Evolutionary conservation across 106 monocot species (phyloP).

Genomic region (Apostasia shenzhenica): DNA sequence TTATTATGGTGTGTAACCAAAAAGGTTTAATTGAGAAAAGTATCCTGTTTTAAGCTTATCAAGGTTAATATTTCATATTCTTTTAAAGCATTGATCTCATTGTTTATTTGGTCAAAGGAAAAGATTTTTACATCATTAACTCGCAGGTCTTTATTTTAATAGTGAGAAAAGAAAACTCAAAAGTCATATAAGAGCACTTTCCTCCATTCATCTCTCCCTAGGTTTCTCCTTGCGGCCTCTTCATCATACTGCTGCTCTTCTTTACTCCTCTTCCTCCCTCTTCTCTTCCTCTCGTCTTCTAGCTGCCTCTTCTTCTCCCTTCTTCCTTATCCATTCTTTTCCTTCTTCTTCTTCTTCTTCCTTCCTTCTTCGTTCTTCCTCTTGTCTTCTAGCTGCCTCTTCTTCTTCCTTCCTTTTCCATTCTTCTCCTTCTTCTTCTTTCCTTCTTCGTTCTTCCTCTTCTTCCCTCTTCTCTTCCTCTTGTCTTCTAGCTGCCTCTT

Average conservation of each 20-base stretch:
- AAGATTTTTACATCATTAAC: too few species aligned
- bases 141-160: too few species aligned
- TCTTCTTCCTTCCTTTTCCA: slow-evolving; percentile 9
- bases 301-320: neutral
- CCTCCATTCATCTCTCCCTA: neutral
- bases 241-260: neutral
- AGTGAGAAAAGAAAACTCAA: too few species aligned
- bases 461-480: slow-evolving; percentile 11
- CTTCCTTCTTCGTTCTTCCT: slow-evolving; percentile 2
- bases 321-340: neutral
- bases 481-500: slow-evolving; percentile 2
- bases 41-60: too few species aligned
- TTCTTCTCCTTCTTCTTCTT: slow-evolving; percentile 2
- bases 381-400: neutral
- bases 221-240: neutral
- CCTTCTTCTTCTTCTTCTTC: neutral
- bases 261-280: neutral
- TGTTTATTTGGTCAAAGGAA: too few species aligned
- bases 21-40: too few species aligned
- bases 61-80: too few species aligned
- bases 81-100: too few species aligned
- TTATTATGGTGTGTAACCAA: too few species aligned
- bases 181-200: too few species aligned
- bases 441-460: slow-evolving; percentile 1
- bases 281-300: neutral